phyloP scores from a whole-genome alignment of 1,284 basidiomycete species.

The Ustilago shanxiensis region DNA sequence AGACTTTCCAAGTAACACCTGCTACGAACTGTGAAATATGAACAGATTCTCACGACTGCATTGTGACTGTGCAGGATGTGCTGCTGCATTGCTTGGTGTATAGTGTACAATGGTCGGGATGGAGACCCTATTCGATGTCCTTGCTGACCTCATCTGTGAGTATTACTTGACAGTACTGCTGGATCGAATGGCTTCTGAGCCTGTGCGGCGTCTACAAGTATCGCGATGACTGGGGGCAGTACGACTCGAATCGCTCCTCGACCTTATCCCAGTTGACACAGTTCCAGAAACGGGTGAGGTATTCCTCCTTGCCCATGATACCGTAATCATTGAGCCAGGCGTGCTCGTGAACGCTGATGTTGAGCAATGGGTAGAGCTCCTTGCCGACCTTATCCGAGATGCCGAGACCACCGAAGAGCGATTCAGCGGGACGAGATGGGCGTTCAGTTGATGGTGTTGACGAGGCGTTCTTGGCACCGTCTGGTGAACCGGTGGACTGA shows the following conservation, averaged over 20 bases:
- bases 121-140: background rate
- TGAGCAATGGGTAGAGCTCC: slow-evolving; percentile 82
- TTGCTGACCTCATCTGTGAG: background rate
- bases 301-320: slow-evolving; percentile 92
- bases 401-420: slow-evolving; percentile 37
- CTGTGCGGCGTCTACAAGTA: slow-evolving; percentile 13
- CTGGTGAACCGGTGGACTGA: slow-evolving; percentile 37
- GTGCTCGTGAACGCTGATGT: slow-evolving; percentile 88
- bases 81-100: slow-evolving; percentile 20
- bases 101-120: slow-evolving; percentile 39
- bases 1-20: background rate
- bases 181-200: too few relatives aligned
- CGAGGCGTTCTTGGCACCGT: slow-evolving; percentile 49
- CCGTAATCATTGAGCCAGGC: slow-evolving; percentile 91
- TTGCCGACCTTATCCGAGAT: slow-evolving; percentile 72
- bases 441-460: slow-evolving; percentile 53
- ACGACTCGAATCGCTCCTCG: slow-evolving; percentile 50
- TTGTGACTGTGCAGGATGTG: slow-evolving; percentile 4
- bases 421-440: slow-evolving; percentile 29
- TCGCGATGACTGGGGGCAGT: slow-evolving; percentile 44
- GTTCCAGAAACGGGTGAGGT: slow-evolving; percentile 88
- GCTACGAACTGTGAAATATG: background rate
- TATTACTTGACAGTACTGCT: background rate
- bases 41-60: background rate
- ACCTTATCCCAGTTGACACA: slow-evolving; percentile 82